These are phyloP conservation scores for Acacia melanoxylon DNA, from an alignment of 306 rosid species.

Conservation along the genomic window DNA sequence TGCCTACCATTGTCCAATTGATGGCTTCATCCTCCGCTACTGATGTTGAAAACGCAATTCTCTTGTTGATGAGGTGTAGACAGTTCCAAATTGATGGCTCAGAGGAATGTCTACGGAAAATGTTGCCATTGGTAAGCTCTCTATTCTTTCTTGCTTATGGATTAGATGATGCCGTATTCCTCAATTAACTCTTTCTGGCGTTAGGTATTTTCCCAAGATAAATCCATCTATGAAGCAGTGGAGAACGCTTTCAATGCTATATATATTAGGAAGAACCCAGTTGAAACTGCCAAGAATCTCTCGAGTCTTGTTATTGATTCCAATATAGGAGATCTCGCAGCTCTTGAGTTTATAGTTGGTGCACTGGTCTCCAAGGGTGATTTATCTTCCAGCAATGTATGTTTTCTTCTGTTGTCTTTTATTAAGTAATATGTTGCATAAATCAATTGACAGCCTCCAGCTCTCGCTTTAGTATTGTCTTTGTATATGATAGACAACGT, in stretches of 20 bases:
- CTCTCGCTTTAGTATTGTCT: conserved; percentile 18
- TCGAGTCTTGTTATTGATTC: conserved; percentile 79
- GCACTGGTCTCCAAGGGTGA: conserved; percentile 88
- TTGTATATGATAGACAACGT: conserved; percentile 17
- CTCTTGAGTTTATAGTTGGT: conserved; percentile 84
- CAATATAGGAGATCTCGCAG: conserved; percentile 90
- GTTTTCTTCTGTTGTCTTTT: conserved; percentile 30
- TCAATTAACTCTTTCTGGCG: conserved; percentile 26
- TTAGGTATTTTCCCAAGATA: conserved; percentile 94
- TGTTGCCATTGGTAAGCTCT: conserved; percentile 82
- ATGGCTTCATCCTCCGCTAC: conserved; percentile 95
- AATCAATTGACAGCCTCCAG: conserved; percentile 19
- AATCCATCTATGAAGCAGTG: conserved; percentile 94
- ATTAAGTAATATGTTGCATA: conserved; percentile 16
- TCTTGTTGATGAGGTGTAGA: conserved; percentile 89
- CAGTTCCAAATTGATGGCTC: conserved; percentile 97
- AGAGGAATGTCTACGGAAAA: conserved; percentile 86
- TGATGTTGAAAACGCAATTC: conserved; percentile 91
- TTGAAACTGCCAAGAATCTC: conserved; percentile 80
- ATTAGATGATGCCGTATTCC: conserved; percentile 16
- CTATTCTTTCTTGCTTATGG: conserved; percentile 12
- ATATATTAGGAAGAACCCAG: conserved; percentile 72
- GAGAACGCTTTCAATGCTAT: conserved; percentile 86
- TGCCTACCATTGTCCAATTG: conserved; percentile 88
- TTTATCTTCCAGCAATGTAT: conserved; percentile 79